Base-by-base conservation (phyloP, 2,329 filamentous ascomycete species). In the Arachnomyces sp. region DNA sequence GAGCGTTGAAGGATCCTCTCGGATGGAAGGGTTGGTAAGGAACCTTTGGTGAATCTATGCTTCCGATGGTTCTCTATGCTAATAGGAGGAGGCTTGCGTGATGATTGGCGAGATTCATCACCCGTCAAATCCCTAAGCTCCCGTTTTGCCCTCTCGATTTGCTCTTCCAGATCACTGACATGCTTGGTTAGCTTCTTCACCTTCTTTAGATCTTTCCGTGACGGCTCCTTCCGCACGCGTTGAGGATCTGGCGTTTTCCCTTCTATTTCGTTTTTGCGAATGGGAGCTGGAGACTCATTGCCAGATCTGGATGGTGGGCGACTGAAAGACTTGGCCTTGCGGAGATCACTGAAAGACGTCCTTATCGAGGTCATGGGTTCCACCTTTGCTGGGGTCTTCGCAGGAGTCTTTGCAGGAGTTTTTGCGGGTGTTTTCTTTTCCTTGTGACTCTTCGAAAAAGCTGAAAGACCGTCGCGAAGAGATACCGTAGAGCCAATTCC, bases 81-180 rank as follows among this genome's bases (percentile, higher is more conserved):
- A 17, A 53, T 42, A 32, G 46, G 55, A 38, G 49, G 43, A 7
- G 40, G 42, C 32, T 45, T 49, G 12, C 44, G 49, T 31, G 45
- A 43, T 38, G 34, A 47, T 28, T 53, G 56, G 44, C 54, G 49
- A 3, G 50, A 47, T 29, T 71, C 65, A 8, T 28, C 12, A 6
- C 60, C 61, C 12, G 74, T 58, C 30, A 71, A 63, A 4, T 70
- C 60, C 25, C 66, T 62, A 16, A 81, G 65, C 55, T 81, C 72
- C 36, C 66, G 66, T 28, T 74, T 67, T 7, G 75, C 75, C 28
- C 67, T 65, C 12, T 73, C 63, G 20, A 81, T 66, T 52, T 79
- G 78, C 9, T 63, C 55, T 49, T 81, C 77, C 9, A 81, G 66
- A 47, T 79, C 70, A 47, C 74, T 78, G 20, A 81, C 76, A 38